Percentiles rank a stretch among this genome's conserved stretches.
These are phyloP conservation scores for Viola odorata DNA, from an alignment of 345 rosid species.

Conservation along the genomic window DNA sequence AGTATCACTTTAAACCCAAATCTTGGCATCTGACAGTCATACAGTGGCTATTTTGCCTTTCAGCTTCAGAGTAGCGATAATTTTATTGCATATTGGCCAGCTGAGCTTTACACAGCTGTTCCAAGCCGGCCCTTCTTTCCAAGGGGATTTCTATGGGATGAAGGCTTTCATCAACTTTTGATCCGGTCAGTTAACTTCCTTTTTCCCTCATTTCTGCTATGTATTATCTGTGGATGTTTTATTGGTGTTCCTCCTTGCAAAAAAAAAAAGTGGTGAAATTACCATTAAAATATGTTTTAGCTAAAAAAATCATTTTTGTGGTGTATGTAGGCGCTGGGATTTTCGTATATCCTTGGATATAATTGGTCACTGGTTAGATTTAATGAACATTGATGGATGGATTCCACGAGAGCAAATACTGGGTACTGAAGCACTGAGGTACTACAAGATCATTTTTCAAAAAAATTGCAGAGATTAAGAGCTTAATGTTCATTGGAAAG, in stretches of 20 bases:
- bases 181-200: conserved; percentile 55
- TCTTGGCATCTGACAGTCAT: conserved; percentile 30
- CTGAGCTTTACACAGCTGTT: conserved; percentile 90
- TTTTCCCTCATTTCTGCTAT: conserved; percentile 2
- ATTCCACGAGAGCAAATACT: conserved; percentile 93
- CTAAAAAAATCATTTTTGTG: conserved; percentile 11
- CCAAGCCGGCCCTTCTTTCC: conserved; percentile 91
- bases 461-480: neutral
- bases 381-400: conserved; percentile 94
- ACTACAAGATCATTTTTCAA: neutral
- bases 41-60: conserved; percentile 29
- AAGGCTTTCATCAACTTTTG: conserved; percentile 91
- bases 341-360: conserved; percentile 73
- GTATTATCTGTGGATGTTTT: conserved; percentile 4
- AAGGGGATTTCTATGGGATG: conserved; percentile 97
- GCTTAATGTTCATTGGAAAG: neutral
- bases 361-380: conserved; percentile 90
- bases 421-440: conserved; percentile 94
- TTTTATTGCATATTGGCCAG: conserved; percentile 80
- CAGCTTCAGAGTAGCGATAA: conserved; percentile 45
- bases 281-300: conserved; percentile 4
- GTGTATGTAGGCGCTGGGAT: conserved; percentile 86
- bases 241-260: conserved; percentile 3
- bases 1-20: neutral
- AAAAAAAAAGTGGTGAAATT: neutral